Evolutionary conservation across 192 early-diverging fungal genomes (phyloP).

Genomic region (Phlyctochytrium arcticum): DNA sequence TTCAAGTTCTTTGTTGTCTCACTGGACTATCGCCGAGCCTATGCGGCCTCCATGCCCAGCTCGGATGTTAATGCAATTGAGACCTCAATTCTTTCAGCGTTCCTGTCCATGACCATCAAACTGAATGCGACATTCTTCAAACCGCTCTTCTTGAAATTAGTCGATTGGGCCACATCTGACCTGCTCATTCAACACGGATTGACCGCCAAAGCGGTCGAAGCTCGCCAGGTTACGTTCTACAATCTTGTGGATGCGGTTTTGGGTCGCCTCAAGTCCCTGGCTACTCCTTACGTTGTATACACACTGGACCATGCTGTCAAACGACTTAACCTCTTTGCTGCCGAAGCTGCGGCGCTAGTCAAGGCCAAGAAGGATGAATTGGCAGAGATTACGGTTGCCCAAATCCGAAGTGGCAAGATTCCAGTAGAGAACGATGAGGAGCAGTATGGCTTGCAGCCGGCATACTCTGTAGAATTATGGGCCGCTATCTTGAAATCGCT

Average conservation of each 20-base stretch:
- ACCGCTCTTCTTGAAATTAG: conserved; percentile 82
- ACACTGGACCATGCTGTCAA: conserved; percentile 66
- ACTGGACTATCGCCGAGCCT: conserved; percentile 41
- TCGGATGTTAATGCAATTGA: conserved; percentile 48
- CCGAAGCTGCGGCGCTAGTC: too few relatives aligned
- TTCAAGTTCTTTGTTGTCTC: conserved; percentile 79
- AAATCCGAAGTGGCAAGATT: too few relatives aligned
- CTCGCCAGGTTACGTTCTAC: conserved; percentile 40
- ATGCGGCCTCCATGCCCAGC: neutral
- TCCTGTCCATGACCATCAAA: conserved; percentile 81
- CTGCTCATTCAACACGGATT: conserved; percentile 26
- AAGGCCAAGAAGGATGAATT: too few relatives aligned
- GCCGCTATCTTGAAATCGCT: conserved; percentile 62
- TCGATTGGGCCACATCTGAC: conserved; percentile 66
- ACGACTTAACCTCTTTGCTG: conserved; percentile 39
- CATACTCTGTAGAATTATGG: conserved; percentile 65
- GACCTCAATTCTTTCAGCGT: conserved; percentile 63
- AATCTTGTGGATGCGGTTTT: conserved; percentile 41
- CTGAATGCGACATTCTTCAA: conserved; percentile 94
- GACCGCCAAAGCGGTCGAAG: conserved; percentile 14
- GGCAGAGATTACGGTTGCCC: too few relatives aligned
- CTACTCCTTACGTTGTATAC: conserved; percentile 75
- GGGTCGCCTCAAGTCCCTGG: conserved; percentile 52
- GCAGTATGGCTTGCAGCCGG: too few relatives aligned
- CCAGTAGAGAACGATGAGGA: too few relatives aligned